Evolutionary conservation across 2,329 filamentous ascomycete genomes (phyloP), one percentile per base, ranked within the genome.

Genomic region (Ophidiomyces ophidiicola): DNA sequence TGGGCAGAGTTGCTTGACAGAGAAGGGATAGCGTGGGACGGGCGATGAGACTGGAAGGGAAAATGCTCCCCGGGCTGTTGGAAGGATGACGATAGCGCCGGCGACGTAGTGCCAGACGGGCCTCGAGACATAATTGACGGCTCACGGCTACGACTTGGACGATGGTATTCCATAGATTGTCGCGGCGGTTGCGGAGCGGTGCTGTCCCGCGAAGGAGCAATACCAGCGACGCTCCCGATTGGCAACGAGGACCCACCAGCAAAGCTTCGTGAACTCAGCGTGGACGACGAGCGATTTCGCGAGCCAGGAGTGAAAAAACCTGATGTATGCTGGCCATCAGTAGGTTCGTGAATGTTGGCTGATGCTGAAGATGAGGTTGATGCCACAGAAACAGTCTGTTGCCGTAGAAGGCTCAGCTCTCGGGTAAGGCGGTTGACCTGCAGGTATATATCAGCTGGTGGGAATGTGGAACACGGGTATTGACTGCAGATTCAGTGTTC

Each of bases 361-460:
- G 71, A 74, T 25, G 68, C 67, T 6, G 71, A 71, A n/a, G 71
- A 74, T 6, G 70, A 53, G 5, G 72, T 78, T 6, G 72, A 77
- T 34, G 73, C 72, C 19, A 77, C 74, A 1, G 72, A 77, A 4
- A 73, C 71, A 6, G 74, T 74, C 53, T 75, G 74, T 17, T 76
- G 72, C 43, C 87, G 82, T n/a, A 96, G 76, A 37, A 85, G 69
- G 11, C 80, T 79, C 24, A 96, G 76, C 58, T 96, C 88, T 42
- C 88, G 81, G 0, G 84, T 93, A 21, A 96, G 71, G 23, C 88
- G 84, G 64, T 96, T 96, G 44, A 94, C 83, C 84, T 88, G 25
- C 4, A 4, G 8, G 25, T n/a, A 10, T 14, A 4, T 10, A 28
- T 10, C 3, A 10, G 11, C 14, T 28, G 25, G 25, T n/a, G 3